Conservation (phyloP, 1,284 basidiomycete species). For the Moesziomyces globuligerus region DNA sequence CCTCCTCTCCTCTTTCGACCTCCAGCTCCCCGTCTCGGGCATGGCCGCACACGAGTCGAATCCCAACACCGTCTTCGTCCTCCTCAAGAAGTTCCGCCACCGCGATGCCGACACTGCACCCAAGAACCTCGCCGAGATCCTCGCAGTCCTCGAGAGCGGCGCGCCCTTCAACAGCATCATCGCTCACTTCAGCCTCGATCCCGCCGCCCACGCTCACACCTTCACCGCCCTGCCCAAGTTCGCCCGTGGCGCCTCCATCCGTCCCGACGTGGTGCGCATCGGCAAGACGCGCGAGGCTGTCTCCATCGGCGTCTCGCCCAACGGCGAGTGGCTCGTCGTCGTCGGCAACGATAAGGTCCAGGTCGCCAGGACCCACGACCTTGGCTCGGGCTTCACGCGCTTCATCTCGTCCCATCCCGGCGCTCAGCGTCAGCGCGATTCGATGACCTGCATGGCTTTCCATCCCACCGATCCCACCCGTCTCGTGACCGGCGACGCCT, state of each 20-base stretch:
- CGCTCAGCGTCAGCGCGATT: slow-evolving; percentile 26
- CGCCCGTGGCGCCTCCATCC: slow-evolving; percentile 31
- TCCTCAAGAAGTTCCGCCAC: slow-evolving; percentile 72
- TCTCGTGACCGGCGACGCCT: slow-evolving; percentile 90
- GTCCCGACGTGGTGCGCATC: slow-evolving; percentile 71
- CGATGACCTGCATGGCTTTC: slow-evolving; percentile 85
- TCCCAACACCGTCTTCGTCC: slow-evolving; percentile 76
- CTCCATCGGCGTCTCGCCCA: slow-evolving; percentile 76
- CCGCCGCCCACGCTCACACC: slow-evolving; percentile 8
- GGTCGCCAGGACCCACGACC: slow-evolving; percentile 69
- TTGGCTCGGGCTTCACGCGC: slow-evolving; percentile 75
- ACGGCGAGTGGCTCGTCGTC: slow-evolving; percentile 83
- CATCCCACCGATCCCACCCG: slow-evolving; percentile 85
- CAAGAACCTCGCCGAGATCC: slow-evolving; percentile 32
- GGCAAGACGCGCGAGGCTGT: slow-evolving; percentile 68
- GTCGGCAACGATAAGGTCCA: slow-evolving; percentile 84
- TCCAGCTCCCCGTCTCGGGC: slow-evolving; percentile 77
- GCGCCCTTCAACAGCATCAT: slow-evolving; percentile 51
- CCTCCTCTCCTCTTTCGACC: slow-evolving; percentile 72
- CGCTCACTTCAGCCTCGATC: slow-evolving; percentile 46
- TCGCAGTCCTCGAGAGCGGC: slow-evolving; percentile 24
- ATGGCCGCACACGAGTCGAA: slow-evolving; percentile 77
- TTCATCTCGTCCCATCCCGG: slow-evolving; percentile 72
- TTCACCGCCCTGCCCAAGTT: slow-evolving; percentile 26
- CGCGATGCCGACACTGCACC: slow-evolving; percentile 31